These are phyloP conservation scores for Candida silvicultrix DNA, from an alignment of 805 yeast genomes.

Conservation along the genomic window DNA sequence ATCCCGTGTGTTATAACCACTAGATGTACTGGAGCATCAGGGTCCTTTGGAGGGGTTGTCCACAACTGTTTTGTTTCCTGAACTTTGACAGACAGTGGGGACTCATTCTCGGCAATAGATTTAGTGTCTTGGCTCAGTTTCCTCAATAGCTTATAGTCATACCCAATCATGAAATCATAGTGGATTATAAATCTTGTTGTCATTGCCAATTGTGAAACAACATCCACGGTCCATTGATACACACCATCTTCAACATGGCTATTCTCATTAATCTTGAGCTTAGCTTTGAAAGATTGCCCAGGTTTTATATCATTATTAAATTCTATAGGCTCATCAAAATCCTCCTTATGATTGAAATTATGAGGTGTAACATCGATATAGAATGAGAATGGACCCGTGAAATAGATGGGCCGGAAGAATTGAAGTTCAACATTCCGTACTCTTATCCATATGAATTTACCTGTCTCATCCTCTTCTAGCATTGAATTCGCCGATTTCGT, in stretches of 20 bases:
- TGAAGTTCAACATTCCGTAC: slow-evolving; percentile 59
- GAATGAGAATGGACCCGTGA: slow-evolving; percentile 71
- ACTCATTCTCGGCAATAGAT: slow-evolving; percentile 67
- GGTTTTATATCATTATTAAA: slow-evolving; percentile 59
- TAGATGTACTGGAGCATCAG: slow-evolving; percentile 47
- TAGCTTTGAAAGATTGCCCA: slow-evolving; percentile 58
- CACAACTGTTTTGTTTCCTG: slow-evolving; percentile 64
- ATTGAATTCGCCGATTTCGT: not conserved
- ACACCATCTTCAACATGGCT: slow-evolving; percentile 25
- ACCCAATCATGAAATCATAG: slow-evolving; percentile 56
- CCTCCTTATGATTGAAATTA: slow-evolving; percentile 49
- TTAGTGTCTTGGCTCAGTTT: slow-evolving; percentile 83
- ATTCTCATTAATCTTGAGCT: slow-evolving; percentile 42
- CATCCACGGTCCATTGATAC: slow-evolving; percentile 76
- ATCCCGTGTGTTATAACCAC: slow-evolving; percentile 73
- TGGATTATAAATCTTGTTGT: slow-evolving; percentile 61
- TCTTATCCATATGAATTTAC: slow-evolving; percentile 38
- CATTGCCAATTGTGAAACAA: slow-evolving; percentile 74
- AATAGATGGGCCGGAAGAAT: slow-evolving; percentile 61
- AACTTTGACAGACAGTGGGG: slow-evolving; percentile 42
- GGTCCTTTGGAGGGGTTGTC: slow-evolving; percentile 50
- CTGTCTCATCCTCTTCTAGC: slow-evolving; percentile 7
- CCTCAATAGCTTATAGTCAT: slow-evolving; percentile 39
- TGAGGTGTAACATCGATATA: slow-evolving; percentile 62
- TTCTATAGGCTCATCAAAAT: slow-evolving; percentile 33